phyloP scores from a whole-genome alignment of 495 filamentous ascomycete species.

The Aspergillus funiculosus region DNA sequence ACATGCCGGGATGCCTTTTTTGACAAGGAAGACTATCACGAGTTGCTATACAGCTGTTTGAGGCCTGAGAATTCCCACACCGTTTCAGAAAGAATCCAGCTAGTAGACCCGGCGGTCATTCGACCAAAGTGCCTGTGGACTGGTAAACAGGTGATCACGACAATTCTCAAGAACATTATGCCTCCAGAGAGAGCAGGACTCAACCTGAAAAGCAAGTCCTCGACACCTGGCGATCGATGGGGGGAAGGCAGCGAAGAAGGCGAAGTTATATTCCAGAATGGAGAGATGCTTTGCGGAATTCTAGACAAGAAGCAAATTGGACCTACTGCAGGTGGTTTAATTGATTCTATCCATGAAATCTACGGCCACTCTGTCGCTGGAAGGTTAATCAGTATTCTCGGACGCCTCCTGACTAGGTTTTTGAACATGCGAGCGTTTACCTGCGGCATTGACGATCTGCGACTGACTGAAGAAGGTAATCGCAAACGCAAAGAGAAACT shows the following conservation, averaged over 20 bases:
- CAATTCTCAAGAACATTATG: constrained; percentile 85
- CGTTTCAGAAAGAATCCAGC: constrained; percentile 61
- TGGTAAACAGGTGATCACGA: constrained; percentile 96
- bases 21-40: constrained; percentile 79
- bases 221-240: constrained; percentile 72
- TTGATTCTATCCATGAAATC: constrained; percentile 88
- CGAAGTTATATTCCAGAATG: constrained; percentile 76
- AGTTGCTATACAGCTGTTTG: constrained; percentile 83
- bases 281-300: constrained; percentile 83
- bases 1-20: constrained; percentile 94
- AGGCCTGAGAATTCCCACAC: constrained; percentile 86
- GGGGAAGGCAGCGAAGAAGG: constrained; percentile 65
- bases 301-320: constrained; percentile 96
- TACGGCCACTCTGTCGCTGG: constrained; percentile 86
- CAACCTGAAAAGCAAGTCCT: constrained; percentile 70
- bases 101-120: constrained; percentile 71
- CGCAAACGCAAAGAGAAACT: constrained; percentile 62
- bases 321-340: constrained; percentile 75
- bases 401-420: constrained; percentile 81
- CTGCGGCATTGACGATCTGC: constrained; percentile 95
- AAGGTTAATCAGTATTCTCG: constrained; percentile 79
- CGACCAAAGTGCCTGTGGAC: constrained; percentile 86
- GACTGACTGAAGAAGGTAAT: constrained; percentile 78
- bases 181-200: constrained; percentile 70
- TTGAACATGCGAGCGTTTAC: constrained; percentile 91